Evolutionary conservation across 352 stramenopile genomes (phyloP), one percentile per base, ranked within the genome.

Genomic region (Phytophthora tentaculata): DNA sequence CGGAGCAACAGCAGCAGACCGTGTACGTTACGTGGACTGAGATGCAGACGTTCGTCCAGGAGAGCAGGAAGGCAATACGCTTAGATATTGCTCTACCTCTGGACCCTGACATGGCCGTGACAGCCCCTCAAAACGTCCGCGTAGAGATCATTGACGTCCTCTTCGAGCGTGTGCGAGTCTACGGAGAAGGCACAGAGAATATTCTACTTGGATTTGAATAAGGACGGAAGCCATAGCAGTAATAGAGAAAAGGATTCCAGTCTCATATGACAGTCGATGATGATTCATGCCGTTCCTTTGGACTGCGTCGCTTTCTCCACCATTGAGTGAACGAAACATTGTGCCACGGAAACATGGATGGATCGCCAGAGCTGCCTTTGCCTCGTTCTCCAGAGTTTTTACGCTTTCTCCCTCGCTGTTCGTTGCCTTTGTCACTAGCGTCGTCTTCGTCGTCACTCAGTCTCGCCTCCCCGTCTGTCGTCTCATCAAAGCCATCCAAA

Each of bases 251-350:
- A 59, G 50, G 41, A 60, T 43, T 61, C 49, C 14, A 61, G 20
- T 49, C 29, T 45, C 63, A 44, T 14, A 48, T 48, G n/a, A 6
- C n/a, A 48, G 57, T 51, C 41, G 67, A 60, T 54, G 74, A 56
- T 10, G 64, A 57, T 13, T 71, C 69, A 17, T 72, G 57, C 22
- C 62, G 70, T 28, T 65, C 65, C 56, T 61, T 47, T 28, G 67
- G 76, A 22, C 61, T 74, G 24, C 64, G 74, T 13, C 84, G 79
- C 44, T 85, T 83, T 14, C 76, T 65, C 88, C 88, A 95, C 88
- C 88, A 95, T 45, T 94, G 81, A 2, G 87, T 71, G 37, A 95
- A 84, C 20, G 85, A 94, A 16, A 94, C 83, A 48, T 82, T 84
- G 49, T 89, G 77, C 87, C 87, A 95, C 9, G 71, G 77, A 67